phyloP scores from a whole-genome alignment of 176 grass and related monocot species.

The Oryza nivara region DNA sequence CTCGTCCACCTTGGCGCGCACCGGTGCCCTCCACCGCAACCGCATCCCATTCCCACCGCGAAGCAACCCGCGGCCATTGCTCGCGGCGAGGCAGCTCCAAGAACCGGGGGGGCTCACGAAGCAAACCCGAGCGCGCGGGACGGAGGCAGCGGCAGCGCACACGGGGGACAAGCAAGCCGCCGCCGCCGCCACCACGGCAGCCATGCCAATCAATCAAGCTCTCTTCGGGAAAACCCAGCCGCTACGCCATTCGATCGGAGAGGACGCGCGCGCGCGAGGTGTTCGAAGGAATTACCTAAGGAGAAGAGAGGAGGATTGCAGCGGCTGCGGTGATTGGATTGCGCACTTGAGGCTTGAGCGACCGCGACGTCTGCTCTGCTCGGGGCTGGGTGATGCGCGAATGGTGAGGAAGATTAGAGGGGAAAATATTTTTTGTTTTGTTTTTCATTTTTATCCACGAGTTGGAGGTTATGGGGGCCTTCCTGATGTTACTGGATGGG shows the following conservation, averaged over 20 bases:
- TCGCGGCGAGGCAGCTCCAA: conserved; percentile 23
- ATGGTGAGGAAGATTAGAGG: conserved; percentile 24
- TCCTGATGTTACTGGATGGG: not conserved
- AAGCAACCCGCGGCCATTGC: conserved; percentile 9
- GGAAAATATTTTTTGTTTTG: not conserved
- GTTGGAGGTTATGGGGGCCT: not conserved
- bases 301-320: not conserved
- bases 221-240: not conserved
- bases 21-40: conserved; percentile 34
- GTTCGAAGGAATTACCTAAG: conserved; percentile 44
- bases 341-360: not conserved
- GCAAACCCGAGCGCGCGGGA: conserved; percentile 21
- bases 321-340: conserved; percentile 10
- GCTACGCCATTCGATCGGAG: conserved; percentile 33
- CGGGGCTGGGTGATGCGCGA: not conserved
- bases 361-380: not conserved
- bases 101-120: not conserved
- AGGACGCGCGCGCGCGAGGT: conserved; percentile 13
- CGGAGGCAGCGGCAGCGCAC: conserved; percentile 28
- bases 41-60: not conserved
- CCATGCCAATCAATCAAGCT: not conserved
- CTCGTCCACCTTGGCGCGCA: conserved; percentile 47
- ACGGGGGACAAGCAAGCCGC: conserved; percentile 37
- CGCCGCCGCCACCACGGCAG: conserved; percentile 26
- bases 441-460: not conserved